Base-by-base conservation (phyloP, 257 asterid genomes). In the Nicotiana tabacum region DNA sequence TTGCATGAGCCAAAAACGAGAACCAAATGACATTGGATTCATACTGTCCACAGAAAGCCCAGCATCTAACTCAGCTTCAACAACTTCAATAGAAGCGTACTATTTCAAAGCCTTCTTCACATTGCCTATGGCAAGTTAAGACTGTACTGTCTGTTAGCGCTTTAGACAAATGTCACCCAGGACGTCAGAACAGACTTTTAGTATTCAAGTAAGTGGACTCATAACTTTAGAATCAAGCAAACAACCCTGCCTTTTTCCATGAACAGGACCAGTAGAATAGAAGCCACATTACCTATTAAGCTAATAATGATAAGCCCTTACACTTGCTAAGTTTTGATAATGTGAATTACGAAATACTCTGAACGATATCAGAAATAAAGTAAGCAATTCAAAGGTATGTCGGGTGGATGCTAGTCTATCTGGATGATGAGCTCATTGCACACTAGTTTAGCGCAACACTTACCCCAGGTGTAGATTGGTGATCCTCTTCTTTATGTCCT, bases 381-480 rank as follows among this genome's bases (percentile, higher is more conserved):
- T 51, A 76, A 76, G 1, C 35, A 51, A 51, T 48, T 76, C 64
- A 76, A 51, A 51, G 80, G 80, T n/a, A 29, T 76, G 64, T 15
- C 43, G 2, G 29, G 80, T 27, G 57, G 57, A 39, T 3, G 10
- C 11, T 5, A 39, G 33, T 70, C 27, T 43, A 46, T 46, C 61
- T 46, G 39, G 61, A 72, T 72, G 24, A 46, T 13, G 9, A 76
- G 46, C 2, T 15, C 80, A 27, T 15, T 76, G 46, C 46, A 29
- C 62, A 74, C 30, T 7, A 51, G 9, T 76, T 76, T 27, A 29
- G 53, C 16, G 64, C 27, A 61, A 43, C 72, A 66, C 82, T 85
- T 87, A 92, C 99, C 92, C 79, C 46, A 77, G 99, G 90, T 82
- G 91, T 88, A 51, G 95, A 93, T 70, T 90, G 97, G 56, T 81